Percentiles rank a stretch among this genome's conserved stretches.
phyloP scores from a whole-genome alignment of 768 basidiomycete genomes.

The Mycena leptocephala region DNA sequence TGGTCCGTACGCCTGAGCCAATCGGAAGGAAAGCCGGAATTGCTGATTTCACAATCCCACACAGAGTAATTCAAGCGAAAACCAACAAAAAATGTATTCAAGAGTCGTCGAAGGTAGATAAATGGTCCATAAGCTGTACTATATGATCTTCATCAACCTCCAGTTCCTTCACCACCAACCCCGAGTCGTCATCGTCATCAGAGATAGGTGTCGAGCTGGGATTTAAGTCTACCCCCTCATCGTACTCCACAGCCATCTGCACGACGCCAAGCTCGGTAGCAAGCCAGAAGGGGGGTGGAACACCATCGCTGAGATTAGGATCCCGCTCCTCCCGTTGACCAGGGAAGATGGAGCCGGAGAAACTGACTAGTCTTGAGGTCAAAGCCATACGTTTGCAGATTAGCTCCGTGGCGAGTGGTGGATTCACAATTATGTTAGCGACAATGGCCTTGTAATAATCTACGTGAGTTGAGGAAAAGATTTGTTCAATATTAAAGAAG shows the following conservation, averaged over 20 bases:
- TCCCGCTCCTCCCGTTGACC: neutral
- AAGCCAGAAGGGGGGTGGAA: neutral
- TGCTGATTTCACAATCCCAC: neutral
- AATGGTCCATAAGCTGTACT: slow-evolving; percentile 5
- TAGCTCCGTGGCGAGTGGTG: neutral
- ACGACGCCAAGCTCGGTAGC: neutral
- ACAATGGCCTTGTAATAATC: no score
- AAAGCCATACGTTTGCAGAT: neutral
- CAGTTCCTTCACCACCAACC: neutral
- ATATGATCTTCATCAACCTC: slow-evolving; percentile 1
- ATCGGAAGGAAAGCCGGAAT: neutral
- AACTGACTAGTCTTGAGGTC: neutral
- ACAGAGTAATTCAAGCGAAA: neutral
- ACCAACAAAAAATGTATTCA: neutral
- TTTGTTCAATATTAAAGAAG: no score
- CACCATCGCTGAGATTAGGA: neutral
- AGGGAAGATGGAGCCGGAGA: neutral
- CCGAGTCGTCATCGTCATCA: neutral
- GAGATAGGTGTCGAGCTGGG: neutral
- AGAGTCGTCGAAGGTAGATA: neutral
- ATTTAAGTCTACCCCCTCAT: neutral
- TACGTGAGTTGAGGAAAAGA: no score
- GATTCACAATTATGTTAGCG: neutral
- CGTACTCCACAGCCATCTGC: neutral
- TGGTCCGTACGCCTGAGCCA: neutral